phyloP scores from a whole-genome alignment of 2,329 filamentous ascomycete genomes.

The Talaromyces pinophilus region DNA sequence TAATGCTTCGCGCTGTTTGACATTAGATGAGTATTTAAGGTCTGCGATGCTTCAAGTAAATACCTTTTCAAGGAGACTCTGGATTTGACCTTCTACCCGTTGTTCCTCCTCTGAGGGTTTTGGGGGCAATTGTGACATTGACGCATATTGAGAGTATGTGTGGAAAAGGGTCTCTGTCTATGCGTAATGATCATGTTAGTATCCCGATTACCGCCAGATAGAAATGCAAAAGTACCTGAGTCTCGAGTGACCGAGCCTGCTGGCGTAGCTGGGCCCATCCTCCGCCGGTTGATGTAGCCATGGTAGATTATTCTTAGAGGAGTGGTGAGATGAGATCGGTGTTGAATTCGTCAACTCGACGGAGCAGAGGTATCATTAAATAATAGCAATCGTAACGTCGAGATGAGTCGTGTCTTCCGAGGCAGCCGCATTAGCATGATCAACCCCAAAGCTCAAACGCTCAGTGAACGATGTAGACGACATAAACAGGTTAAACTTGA shows the following conservation, averaged over 20 bases:
- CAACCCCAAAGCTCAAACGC: not conserved
- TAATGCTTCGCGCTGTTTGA: conserved; percentile 71
- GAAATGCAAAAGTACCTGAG: conserved; percentile 63
- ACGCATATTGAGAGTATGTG: conserved; percentile 86
- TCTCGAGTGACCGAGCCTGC: conserved; percentile 84
- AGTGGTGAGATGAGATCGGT: not conserved
- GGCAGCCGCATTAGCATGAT: conserved; percentile 10
- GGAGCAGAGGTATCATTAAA: not conserved
- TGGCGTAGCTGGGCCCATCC: conserved; percentile 95
- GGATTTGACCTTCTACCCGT: conserved; percentile 75
- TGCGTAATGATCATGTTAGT: not conserved
- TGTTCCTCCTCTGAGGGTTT: conserved; percentile 85
- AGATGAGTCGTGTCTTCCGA: not conserved
- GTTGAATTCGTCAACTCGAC: not conserved
- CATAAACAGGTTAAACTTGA: conserved; percentile 7
- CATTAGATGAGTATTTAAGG: not conserved
- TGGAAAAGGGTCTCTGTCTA: conserved; percentile 74
- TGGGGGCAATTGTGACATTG: conserved; percentile 72
- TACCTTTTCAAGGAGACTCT: conserved; percentile 82
- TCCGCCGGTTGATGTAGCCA: conserved; percentile 59
- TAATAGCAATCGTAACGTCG: not conserved
- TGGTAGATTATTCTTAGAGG: conserved; percentile 33
- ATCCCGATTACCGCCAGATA: not conserved
- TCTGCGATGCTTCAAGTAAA: conserved; percentile 11
- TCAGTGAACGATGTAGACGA: not conserved